Percentiles rank a stretch among this genome's conserved stretches.
Evolutionary conservation across 805 yeast species (phyloP).

Genomic region (Candida dendrica): DNA sequence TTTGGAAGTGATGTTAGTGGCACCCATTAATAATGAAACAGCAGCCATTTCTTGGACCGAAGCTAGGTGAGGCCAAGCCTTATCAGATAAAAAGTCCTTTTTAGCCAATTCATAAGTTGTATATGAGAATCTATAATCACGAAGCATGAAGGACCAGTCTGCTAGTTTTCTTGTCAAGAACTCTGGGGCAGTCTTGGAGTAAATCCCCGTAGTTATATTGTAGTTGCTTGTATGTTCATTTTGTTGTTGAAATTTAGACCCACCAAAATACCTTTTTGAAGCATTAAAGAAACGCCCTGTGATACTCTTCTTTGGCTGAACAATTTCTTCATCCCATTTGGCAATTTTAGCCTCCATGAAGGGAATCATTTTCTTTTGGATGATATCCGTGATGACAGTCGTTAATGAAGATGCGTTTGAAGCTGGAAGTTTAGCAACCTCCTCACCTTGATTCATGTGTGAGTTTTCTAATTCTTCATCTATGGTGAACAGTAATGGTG

Average conservation of each 20-base stretch:
- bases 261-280: conserved; percentile 47
- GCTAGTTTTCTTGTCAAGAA: conserved; percentile 75
- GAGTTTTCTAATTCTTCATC: conserved; percentile 37
- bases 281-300: conserved; percentile 68
- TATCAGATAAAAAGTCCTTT: conserved; percentile 69
- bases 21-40: conserved; percentile 58
- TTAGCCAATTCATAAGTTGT: conserved; percentile 75
- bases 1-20: conserved; percentile 32
- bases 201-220: conserved; percentile 47
- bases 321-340: conserved; percentile 77
- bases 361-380: conserved; percentile 47
- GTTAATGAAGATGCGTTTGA: conserved; percentile 10
- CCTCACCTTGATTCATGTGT: conserved; percentile 6
- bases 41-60: conserved; percentile 88
- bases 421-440: conserved; percentile 9
- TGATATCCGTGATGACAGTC: conserved; percentile 19
- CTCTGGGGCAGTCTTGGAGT: conserved; percentile 58
- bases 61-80: conserved; percentile 76
- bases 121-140: conserved; percentile 81
- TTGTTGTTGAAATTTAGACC: conserved; percentile 10
- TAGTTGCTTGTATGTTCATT: conserved; percentile 29
- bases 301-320: conserved; percentile 69
- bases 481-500: conserved; percentile 30
- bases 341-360: conserved; percentile 81
- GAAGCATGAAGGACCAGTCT: conserved; percentile 87